Evolutionary conservation across 2,329 filamentous ascomycete species (phyloP).

Genomic region (Botrytis sinoallii): DNA sequence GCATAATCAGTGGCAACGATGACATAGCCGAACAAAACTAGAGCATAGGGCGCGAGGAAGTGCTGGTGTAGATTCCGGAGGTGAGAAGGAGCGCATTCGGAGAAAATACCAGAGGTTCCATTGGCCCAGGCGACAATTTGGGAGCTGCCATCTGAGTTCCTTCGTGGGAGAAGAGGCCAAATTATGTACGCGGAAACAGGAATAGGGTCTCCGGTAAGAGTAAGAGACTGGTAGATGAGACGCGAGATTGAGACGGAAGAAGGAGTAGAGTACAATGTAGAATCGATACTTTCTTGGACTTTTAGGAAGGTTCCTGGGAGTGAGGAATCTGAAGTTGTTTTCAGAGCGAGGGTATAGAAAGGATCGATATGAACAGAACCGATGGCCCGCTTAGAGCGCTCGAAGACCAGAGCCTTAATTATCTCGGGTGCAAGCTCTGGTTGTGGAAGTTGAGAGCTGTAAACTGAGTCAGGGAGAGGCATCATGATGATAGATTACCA

Average conservation of each 20-base stretch:
- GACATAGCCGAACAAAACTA: constrained; percentile 44
- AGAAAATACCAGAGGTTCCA: constrained; percentile 44
- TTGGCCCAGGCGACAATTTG: constrained; percentile 34
- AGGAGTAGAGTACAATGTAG: not conserved
- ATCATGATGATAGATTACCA: not conserved
- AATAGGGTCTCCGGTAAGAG: not conserved
- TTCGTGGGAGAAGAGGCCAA: not conserved
- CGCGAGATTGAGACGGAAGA: constrained; percentile 10
- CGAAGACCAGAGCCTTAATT: not conserved
- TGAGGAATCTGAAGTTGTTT: not conserved
- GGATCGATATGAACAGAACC: not conserved
- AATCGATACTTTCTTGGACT: not conserved
- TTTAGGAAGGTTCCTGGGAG: not conserved
- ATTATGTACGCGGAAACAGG: constrained; percentile 15
- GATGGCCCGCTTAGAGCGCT: not conserved
- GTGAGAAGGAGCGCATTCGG: constrained; percentile 43
- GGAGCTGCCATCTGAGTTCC: not conserved
- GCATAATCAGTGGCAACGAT: constrained; percentile 47
- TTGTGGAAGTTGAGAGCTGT: not conserved
- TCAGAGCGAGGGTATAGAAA: not conserved
- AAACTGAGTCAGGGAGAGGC: not conserved
- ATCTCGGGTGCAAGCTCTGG: not conserved
- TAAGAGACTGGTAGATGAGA: constrained; percentile 13
- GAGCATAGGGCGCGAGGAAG: constrained; percentile 40
- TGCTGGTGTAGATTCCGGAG: constrained; percentile 44